Evolutionary conservation across 2,329 filamentous ascomycete species (phyloP).

Genomic region (Hypocreales sp.): DNA sequence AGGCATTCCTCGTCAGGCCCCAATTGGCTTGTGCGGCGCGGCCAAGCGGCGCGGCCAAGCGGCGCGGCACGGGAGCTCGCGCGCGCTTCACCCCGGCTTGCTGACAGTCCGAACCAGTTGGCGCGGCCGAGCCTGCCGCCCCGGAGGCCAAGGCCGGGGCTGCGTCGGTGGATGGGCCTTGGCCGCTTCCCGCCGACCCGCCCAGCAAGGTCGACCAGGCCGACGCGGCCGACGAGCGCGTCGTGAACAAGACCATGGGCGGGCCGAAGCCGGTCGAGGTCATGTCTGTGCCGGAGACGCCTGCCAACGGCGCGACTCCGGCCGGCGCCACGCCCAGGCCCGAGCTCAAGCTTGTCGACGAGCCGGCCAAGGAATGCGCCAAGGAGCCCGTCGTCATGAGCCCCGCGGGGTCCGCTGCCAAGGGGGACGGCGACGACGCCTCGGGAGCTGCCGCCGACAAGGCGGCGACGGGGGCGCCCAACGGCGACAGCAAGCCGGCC

Average conservation of each 20-base stretch:
- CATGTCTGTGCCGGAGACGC: conserved; percentile 19
- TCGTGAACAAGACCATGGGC: conserved; percentile 4
- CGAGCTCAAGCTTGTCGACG: conserved; percentile 16
- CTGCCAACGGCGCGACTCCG: conserved; percentile 17
- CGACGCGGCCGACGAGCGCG: conserved; percentile 4
- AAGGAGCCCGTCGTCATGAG: conserved; percentile 11
- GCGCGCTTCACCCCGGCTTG: too few species aligned
- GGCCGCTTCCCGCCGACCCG: conserved; percentile 3
- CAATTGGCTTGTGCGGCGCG: too few species aligned
- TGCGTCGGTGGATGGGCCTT: conserved; percentile 9
- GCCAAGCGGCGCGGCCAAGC: too few species aligned
- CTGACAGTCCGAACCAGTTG: conserved; percentile 9
- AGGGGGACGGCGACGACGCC: conserved; percentile 4
- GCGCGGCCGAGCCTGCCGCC: conserved; percentile 12
- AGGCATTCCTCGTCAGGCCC: too few species aligned
- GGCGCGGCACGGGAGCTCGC: too few species aligned
- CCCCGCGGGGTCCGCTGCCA: too few species aligned
- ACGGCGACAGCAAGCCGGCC: conserved; percentile 6
- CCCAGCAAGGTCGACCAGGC: conserved; percentile 4
- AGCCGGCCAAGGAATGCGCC: conserved; percentile 10
- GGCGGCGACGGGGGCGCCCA: conserved; percentile 4
- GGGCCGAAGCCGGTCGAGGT: conserved; percentile 20
- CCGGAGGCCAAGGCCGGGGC: conserved; percentile 12
- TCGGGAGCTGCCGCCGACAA: conserved; percentile 7
- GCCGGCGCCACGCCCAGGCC: conserved; percentile 18